phyloP scores from a whole-genome alignment of 2,329 filamentous ascomycete genomes.

The Aspergillus chevalieri region DNA sequence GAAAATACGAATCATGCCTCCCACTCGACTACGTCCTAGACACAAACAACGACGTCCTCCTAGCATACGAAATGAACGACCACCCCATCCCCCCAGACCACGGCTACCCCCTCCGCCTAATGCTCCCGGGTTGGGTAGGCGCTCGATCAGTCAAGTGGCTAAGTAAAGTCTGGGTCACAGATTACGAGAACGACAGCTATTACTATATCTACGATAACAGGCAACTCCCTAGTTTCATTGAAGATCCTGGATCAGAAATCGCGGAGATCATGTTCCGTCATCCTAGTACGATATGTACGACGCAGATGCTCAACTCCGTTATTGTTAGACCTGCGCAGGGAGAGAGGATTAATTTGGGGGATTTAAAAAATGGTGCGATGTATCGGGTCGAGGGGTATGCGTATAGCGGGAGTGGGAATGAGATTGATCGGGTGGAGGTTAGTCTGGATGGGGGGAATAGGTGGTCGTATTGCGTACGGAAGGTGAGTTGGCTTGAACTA shows the following conservation, averaged over 20 bases:
- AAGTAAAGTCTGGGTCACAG: conserved; percentile 33
- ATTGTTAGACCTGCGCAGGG: conserved; percentile 44
- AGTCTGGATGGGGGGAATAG: conserved; percentile 43
- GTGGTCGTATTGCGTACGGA: conserved; percentile 47
- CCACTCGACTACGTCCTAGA: conserved; percentile 47
- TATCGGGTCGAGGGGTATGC: conserved; percentile 46
- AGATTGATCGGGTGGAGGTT: conserved; percentile 47
- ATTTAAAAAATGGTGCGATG: conserved; percentile 31
- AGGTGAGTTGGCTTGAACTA: conserved; percentile 15
- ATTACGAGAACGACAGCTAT: conserved; percentile 37
- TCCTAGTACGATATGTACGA: conserved; percentile 44
- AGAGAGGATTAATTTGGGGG: conserved; percentile 36
- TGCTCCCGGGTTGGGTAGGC: conserved; percentile 40
- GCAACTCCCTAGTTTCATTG: conserved; percentile 45
- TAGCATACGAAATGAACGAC: conserved; percentile 41
- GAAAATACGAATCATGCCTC: conserved; percentile 44
- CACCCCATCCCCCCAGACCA: conserved; percentile 36
- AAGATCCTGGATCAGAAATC: conserved; percentile 44
- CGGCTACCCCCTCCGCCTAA: conserved; percentile 38
- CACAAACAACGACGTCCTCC: conserved; percentile 42
- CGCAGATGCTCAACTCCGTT: conserved; percentile 47
- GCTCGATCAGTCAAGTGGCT: conserved; percentile 41
- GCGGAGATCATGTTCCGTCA: conserved; percentile 43
- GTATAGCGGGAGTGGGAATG: conserved; percentile 47
- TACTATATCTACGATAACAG: conserved; percentile 49